These are phyloP conservation scores for Salicornia ramosissima DNA, from an alignment of 148 eudicot species.

Conservation along the genomic window DNA sequence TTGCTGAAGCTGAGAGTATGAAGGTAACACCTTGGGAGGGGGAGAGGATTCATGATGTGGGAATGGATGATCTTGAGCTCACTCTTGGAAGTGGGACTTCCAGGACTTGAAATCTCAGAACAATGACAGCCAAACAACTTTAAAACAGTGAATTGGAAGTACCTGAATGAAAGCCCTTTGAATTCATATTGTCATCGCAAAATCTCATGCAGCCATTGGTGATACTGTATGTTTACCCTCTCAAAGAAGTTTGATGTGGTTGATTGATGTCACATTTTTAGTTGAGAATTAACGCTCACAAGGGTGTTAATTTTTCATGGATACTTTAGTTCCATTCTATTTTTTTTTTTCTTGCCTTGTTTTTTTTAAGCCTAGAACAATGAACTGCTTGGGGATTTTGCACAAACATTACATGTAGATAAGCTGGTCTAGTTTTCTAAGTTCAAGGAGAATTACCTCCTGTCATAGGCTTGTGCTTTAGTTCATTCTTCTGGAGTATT, in stretches of 20 bases:
- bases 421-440: slow-evolving; percentile 25
- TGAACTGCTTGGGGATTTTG: slow-evolving; percentile 30
- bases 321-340: slow-evolving; percentile 15
- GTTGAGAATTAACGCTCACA: slow-evolving; percentile 11
- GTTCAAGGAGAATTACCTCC: slow-evolving; percentile 29
- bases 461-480: slow-evolving; percentile 27
- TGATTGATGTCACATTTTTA: slow-evolving; percentile 8
- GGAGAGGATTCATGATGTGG: slow-evolving; percentile 85
- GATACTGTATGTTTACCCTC: not conserved
- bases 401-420: slow-evolving; percentile 48
- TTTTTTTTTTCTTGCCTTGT: slow-evolving; percentile 9
- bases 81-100: slow-evolving; percentile 73
- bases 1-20: slow-evolving; percentile 51
- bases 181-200: slow-evolving; percentile 3
- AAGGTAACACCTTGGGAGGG: slow-evolving; percentile 83
- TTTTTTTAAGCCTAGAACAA: slow-evolving; percentile 20
- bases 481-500: slow-evolving; percentile 21
- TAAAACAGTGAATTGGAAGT: slow-evolving; percentile 1
- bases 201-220: not conserved
- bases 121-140: not conserved
- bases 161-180: not conserved
- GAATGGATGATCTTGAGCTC: slow-evolving; percentile 91
- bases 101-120: slow-evolving; percentile 25
- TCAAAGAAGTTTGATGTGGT: slow-evolving; percentile 15
- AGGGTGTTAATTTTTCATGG: slow-evolving; percentile 21